A percentile compares a stretch with the other conserved stretches of the same genome.
Evolutionary conservation across 495 filamentous ascomycete species (phyloP).

Genomic region (Patellaria atrata): DNA sequence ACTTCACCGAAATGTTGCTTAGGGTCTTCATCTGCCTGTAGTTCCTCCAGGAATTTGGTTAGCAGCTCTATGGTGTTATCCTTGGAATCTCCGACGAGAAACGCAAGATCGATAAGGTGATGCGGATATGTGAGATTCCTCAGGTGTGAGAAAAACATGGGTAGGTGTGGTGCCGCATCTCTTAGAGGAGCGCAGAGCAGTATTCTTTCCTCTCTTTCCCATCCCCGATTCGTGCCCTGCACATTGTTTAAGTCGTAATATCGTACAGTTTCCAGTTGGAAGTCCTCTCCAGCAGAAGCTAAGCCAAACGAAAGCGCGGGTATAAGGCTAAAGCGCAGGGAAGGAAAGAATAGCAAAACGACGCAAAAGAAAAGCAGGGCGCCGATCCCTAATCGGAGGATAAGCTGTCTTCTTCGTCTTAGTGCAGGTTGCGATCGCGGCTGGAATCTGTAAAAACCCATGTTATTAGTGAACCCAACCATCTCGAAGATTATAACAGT

Average conservation of each 20-base stretch:
- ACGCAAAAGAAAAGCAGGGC: constrained; percentile 43
- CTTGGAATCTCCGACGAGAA: constrained; percentile 94
- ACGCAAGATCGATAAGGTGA: constrained; percentile 88
- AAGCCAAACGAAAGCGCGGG: constrained; percentile 54
- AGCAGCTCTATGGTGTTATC: constrained; percentile 75
- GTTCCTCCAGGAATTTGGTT: constrained; percentile 52
- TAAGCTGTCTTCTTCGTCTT: constrained; percentile 51
- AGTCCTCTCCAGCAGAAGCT: constrained; percentile 50
- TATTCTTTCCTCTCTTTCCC: constrained; percentile 90
- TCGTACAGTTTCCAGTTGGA: constrained; percentile 79
- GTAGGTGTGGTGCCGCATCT: constrained; percentile 83
- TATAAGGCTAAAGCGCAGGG: constrained; percentile 52
- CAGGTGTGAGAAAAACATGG: constrained; percentile 97
- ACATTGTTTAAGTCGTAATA: constrained; percentile 92
- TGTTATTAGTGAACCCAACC: not conserved
- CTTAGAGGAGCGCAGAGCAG: constrained; percentile 88
- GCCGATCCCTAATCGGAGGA: constrained; percentile 46
- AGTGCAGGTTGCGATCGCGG: constrained; percentile 63
- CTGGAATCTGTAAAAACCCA: constrained; percentile 52
- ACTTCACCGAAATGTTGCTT: constrained; percentile 87
- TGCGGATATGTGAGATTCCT: constrained; percentile 96
- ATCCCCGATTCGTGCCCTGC: constrained; percentile 76
- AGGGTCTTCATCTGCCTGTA: constrained; percentile 68
- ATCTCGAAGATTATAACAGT: constrained; percentile 10
- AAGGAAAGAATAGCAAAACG: constrained; percentile 54